Evolutionary conservation across 805 yeast species (phyloP).

Genomic region (Hanseniaspora clermontiae): DNA sequence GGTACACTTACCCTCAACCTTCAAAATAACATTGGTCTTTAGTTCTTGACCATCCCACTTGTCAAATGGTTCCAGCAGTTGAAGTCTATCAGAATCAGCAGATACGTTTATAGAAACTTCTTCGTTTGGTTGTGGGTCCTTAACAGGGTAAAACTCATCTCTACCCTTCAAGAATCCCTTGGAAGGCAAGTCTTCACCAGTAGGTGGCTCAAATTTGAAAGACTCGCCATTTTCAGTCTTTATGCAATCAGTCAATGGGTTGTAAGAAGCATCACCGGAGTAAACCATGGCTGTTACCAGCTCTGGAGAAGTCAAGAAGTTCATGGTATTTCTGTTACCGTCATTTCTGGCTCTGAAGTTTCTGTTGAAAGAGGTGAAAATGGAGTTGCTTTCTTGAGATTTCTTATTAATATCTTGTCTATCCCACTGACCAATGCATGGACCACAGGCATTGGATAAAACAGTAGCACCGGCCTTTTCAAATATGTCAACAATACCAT

Average conservation of each 20-base stretch:
- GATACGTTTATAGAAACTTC: slow-evolving; percentile 55
- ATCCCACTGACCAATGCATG: slow-evolving; percentile 99
- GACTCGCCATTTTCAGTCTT: slow-evolving; percentile 53
- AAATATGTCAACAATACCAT: slow-evolving; percentile 73
- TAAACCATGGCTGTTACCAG: slow-evolving; percentile 94
- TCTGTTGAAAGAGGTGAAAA: slow-evolving; percentile 94
- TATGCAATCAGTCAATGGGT: slow-evolving; percentile 81
- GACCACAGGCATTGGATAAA: slow-evolving; percentile 97
- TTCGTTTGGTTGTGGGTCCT: slow-evolving; percentile 52
- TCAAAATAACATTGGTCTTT: slow-evolving; percentile 59
- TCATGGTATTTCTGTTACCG: slow-evolving; percentile 95
- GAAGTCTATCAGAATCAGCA: slow-evolving; percentile 83
- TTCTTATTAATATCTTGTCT: slow-evolving; percentile 63
- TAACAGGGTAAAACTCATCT: slow-evolving; percentile 58
- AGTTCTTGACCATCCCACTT: slow-evolving; percentile 83
- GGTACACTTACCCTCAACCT: slow-evolving; percentile 96
- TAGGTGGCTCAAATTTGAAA: slow-evolving; percentile 69
- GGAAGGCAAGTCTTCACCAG: slow-evolving; percentile 73
- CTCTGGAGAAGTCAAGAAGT: slow-evolving; percentile 97
- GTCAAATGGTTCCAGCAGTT: slow-evolving; percentile 75
- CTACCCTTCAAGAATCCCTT: slow-evolving; percentile 69
- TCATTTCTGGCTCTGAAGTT: slow-evolving; percentile 96
- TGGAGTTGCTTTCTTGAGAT: slow-evolving; percentile 64
- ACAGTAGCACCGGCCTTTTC: slow-evolving; percentile 82
- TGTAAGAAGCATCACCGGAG: slow-evolving; percentile 83